These are phyloP conservation scores for Lentinula aciculospora DNA, from an alignment of 768 basidiomycete genomes.

Conservation along the genomic window DNA sequence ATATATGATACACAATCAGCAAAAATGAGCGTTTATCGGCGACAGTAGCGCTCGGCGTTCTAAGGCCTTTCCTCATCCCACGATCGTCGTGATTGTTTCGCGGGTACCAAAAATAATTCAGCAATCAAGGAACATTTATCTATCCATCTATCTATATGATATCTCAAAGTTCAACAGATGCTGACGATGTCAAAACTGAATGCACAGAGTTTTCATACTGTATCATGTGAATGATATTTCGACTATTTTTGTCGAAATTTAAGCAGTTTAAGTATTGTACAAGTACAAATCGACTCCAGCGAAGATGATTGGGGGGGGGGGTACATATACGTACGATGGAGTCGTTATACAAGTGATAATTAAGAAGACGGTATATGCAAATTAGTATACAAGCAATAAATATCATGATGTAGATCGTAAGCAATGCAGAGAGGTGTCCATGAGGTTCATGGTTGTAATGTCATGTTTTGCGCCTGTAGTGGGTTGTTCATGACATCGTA, in stretches of 20 bases:
- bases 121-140: not conserved
- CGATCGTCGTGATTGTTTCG: too few relatives aligned
- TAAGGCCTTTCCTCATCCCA: not conserved
- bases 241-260: not conserved
- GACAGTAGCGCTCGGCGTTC: too few relatives aligned
- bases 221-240: slow-evolving; percentile 1
- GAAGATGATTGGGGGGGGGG: not conserved
- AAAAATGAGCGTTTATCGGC: too few relatives aligned
- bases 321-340: not conserved
- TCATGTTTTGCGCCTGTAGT: slow-evolving; percentile 50
- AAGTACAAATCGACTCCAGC: not conserved
- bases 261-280: not conserved
- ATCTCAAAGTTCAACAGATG: not conserved
- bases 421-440: slow-evolving; percentile 4
- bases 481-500: slow-evolving; percentile 51
- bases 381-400: slow-evolving; percentile 4
- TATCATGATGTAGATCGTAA: slow-evolving; percentile 9
- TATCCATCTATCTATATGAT: not conserved
- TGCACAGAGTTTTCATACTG: too few relatives aligned
- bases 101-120: too few relatives aligned
- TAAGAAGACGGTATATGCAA: not conserved
- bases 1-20: too few relatives aligned
- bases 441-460: slow-evolving; percentile 43
- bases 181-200: not conserved
- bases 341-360: not conserved